Conservation (phyloP, 140 eudicot species). For the Senecio squalidus region DNA sequence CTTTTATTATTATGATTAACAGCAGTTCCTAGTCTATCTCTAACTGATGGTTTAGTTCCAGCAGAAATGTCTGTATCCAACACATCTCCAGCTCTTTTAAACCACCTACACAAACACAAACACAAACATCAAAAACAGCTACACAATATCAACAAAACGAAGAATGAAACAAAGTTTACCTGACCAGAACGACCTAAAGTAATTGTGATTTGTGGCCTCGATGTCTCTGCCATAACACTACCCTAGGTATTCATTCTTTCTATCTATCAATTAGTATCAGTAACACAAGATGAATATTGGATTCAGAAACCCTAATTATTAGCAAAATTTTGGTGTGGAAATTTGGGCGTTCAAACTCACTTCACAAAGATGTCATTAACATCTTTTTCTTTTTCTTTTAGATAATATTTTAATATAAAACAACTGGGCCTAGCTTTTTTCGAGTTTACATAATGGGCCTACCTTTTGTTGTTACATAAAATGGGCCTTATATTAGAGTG, state of each 20-base stretch:
- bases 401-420: no score
- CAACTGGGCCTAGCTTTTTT: no score
- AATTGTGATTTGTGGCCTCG: conserved; percentile 72
- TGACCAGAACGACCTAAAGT: conserved; percentile 84
- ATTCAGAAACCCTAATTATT: neutral
- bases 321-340: no score
- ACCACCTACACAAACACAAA: conserved; percentile 59
- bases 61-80: conserved; percentile 27
- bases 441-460: no score
- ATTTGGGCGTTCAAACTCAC: no score
- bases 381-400: no score
- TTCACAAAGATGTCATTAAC: no score
- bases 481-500: no score
- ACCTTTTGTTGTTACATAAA: no score
- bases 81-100: conserved; percentile 49
- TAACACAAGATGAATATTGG: no score
- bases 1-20: conserved; percentile 35
- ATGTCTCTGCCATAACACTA: conserved; percentile 52
- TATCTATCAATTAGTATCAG: no score
- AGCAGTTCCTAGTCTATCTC: conserved; percentile 62
- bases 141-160: neutral
- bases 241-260: no score
- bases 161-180: conserved; percentile 25
- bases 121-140: neutral
- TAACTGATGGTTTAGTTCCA: conserved; percentile 66